These are phyloP conservation scores for Schizopora paradoxa DNA, from an alignment of 1,284 basidiomycete genomes.

Conservation along the genomic window DNA sequence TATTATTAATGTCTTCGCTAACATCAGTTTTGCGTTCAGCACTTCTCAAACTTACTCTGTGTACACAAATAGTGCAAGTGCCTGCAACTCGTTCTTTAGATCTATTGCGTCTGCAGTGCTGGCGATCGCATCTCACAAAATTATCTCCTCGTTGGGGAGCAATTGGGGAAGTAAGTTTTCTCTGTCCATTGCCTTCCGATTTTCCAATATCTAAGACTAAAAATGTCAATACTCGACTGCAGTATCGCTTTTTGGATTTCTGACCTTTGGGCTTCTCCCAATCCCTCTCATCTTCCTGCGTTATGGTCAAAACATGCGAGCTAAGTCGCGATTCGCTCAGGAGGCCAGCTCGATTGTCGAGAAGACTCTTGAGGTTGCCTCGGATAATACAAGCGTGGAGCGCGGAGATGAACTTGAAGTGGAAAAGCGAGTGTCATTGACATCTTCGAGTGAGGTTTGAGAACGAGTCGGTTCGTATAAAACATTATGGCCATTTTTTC, in stretches of 20 bases:
- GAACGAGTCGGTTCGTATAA: too few species aligned
- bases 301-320: conserved; percentile 23
- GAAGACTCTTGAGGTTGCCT: too few species aligned
- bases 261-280: conserved; percentile 23
- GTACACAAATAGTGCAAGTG: conserved; percentile 24
- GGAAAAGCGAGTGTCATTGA: too few species aligned
- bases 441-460: too few species aligned
- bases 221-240: too few species aligned
- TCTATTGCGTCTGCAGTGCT: conserved; percentile 23
- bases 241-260: conserved; percentile 27
- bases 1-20: neutral
- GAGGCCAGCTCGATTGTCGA: conserved; percentile 19
- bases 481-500: neutral
- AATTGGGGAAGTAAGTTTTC: conserved; percentile 24
- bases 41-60: conserved; percentile 22
- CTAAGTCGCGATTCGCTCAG: conserved; percentile 22
- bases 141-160: conserved; percentile 22
- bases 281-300: conserved; percentile 26
- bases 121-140: conserved; percentile 21
- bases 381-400: too few species aligned
- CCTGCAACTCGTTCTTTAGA: conserved; percentile 23
- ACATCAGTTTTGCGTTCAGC: conserved; percentile 5
- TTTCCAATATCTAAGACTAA: too few species aligned
- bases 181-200: too few species aligned
- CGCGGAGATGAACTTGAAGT: too few species aligned